Evolutionary conservation across 148 eudicot genomes (phyloP).

Genomic region (Cornus florida): DNA sequence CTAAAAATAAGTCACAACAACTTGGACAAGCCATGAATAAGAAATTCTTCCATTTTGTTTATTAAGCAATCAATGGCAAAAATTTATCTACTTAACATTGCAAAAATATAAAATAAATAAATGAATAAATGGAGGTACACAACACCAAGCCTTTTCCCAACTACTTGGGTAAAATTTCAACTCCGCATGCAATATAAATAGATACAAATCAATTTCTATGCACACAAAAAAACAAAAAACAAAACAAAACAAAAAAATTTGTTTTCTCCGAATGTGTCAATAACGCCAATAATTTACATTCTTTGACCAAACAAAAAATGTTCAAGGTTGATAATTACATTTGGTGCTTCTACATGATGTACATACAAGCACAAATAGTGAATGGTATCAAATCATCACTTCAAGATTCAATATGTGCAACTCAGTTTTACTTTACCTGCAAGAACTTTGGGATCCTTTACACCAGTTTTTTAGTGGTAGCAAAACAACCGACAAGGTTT

Average conservation of each 20-base stretch:
- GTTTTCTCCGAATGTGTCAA: not conserved
- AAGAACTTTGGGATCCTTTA: slow-evolving; percentile 36
- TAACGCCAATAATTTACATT: not conserved
- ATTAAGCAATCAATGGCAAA: not conserved
- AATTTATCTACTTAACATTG: not conserved
- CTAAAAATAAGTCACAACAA: not conserved
- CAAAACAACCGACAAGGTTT: slow-evolving; percentile 62
- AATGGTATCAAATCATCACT: not conserved
- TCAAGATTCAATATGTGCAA: not conserved
- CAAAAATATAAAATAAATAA: not conserved
- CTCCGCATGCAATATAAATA: not conserved
- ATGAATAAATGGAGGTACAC: too few species aligned
- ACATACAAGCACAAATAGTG: not conserved
- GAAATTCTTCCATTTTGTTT: not conserved
- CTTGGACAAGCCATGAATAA: not conserved
- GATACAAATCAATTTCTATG: not conserved
- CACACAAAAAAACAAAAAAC: not conserved
- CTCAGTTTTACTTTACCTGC: slow-evolving; percentile 62
- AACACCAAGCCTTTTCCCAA: too few species aligned
- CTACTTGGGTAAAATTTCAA: too few species aligned
- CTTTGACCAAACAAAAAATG: not conserved
- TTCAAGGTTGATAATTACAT: not conserved
- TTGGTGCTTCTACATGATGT: not conserved
- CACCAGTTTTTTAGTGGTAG: slow-evolving; percentile 60
- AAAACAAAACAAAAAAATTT: not conserved